These are phyloP conservation scores for Rhynchospora tenuis DNA, from an alignment of 176 grass and related monocot species.

Conservation along the genomic window DNA sequence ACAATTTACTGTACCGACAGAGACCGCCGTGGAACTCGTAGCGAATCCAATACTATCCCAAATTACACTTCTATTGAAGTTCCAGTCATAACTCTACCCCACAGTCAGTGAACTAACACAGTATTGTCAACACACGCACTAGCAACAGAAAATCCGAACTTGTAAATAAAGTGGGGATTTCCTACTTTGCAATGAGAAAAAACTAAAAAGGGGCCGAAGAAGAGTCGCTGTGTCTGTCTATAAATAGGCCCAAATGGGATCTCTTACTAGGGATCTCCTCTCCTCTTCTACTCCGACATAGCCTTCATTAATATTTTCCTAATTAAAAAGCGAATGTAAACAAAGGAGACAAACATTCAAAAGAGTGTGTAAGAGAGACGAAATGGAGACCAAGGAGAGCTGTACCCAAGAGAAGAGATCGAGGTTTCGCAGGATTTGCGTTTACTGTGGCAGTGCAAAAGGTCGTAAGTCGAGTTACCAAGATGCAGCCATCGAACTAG, in stretches of 20 bases:
- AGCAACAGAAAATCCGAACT: neutral
- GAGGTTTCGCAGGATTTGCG: constrained; percentile 85
- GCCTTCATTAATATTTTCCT: neutral
- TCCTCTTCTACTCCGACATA: neutral
- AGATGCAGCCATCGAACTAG: constrained; percentile 76
- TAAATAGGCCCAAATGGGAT: constrained; percentile 2
- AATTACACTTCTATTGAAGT: no score
- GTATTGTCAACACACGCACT: neutral
- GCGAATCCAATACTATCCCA: no score
- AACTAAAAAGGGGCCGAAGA: neutral
- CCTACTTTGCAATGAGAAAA: neutral
- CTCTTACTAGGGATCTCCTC: neutral
- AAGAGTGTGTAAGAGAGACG: constrained; percentile 16
- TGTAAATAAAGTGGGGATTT: neutral
- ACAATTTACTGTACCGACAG: no score
- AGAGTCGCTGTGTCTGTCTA: constrained; percentile 1
- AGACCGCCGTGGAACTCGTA: no score
- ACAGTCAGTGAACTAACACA: neutral
- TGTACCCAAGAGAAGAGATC: constrained; percentile 42
- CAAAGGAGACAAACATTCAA: constrained; percentile 21
- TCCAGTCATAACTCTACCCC: neutral
- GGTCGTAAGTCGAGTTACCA: constrained; percentile 77
- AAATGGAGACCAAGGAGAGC: constrained; percentile 16
- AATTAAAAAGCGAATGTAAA: neutral
- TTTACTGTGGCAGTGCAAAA: constrained; percentile 87